Evolutionary conservation across 768 basidiomycete genomes (phyloP).

Genomic region (Phaeotremella fagi): DNA sequence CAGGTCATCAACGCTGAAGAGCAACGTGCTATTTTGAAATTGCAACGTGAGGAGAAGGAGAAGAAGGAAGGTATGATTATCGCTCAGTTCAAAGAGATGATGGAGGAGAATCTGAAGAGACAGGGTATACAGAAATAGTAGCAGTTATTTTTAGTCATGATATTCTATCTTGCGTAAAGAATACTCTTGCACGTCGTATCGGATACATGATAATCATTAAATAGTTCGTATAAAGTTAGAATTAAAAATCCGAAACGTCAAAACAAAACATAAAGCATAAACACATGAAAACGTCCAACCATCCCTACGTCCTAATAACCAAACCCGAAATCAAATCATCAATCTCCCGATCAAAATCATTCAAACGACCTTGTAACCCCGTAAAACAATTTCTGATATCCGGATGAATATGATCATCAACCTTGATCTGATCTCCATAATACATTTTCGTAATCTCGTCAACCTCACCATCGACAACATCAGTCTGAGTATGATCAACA

Average conservation of each 20-base stretch:
- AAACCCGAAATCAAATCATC: constrained; percentile 32
- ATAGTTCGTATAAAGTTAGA: too few relatives aligned
- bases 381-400: constrained; percentile 31
- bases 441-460: constrained; percentile 37
- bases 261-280: too few relatives aligned
- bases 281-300: too few relatives aligned
- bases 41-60: constrained; percentile 90
- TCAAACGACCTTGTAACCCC: constrained; percentile 27
- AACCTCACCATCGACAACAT: neutral
- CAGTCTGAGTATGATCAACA: neutral
- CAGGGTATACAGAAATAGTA: constrained; percentile 14
- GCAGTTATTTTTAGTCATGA: too few relatives aligned
- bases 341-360: constrained; percentile 43
- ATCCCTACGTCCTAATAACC: too few relatives aligned
- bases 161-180: too few relatives aligned
- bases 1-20: constrained; percentile 99
- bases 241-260: too few relatives aligned
- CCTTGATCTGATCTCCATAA: constrained; percentile 28
- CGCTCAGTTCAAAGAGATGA: constrained; percentile 66
- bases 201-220: too few relatives aligned
- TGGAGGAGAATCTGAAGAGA: constrained; percentile 25
- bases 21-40: constrained; percentile 88
- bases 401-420: constrained; percentile 21
- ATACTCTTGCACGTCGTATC: too few relatives aligned
- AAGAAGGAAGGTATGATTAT: constrained; percentile 83